Evolutionary conservation across 371 early-diverging fungal genomes (phyloP).

Genomic region (Rhizopus delemar): DNA sequence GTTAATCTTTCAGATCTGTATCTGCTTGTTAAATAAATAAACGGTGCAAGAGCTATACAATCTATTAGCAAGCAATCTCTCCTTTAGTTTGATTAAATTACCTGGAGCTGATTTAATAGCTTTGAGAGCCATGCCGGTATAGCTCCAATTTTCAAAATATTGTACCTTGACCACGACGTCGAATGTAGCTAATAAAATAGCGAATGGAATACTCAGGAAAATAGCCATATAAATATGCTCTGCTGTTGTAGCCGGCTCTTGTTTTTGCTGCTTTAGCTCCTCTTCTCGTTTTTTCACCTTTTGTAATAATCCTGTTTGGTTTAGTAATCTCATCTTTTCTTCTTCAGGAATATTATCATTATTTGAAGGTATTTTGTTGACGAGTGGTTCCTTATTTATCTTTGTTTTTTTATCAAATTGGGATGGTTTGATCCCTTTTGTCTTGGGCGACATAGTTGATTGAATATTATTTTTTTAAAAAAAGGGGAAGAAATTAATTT

Average conservation of each 20-base stretch:
- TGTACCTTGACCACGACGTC: slow-evolving; percentile 62
- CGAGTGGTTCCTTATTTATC: slow-evolving; percentile 28
- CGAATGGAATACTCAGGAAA: slow-evolving; percentile 58
- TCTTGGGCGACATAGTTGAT: neutral
- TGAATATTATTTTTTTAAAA: too few species aligned
- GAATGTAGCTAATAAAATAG: slow-evolving; percentile 56
- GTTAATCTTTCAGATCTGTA: slow-evolving; percentile 39
- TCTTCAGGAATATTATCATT: slow-evolving; percentile 33
- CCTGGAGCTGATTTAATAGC: slow-evolving; percentile 55
- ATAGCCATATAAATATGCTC: slow-evolving; percentile 61
- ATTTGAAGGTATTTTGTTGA: slow-evolving; percentile 37
- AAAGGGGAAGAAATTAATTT: too few species aligned
- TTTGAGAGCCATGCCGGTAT: slow-evolving; percentile 33
- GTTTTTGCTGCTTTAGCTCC: slow-evolving; percentile 21
- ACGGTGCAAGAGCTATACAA: slow-evolving; percentile 48
- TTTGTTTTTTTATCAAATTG: slow-evolving; percentile 14
- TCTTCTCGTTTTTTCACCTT: slow-evolving; percentile 44
- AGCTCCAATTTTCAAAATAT: slow-evolving; percentile 55
- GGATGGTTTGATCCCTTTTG: slow-evolving; percentile 22
- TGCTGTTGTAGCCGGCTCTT: slow-evolving; percentile 26
- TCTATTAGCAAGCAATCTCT: slow-evolving; percentile 8
- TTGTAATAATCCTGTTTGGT: slow-evolving; percentile 53
- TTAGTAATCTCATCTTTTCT: slow-evolving; percentile 54
- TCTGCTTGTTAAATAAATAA: slow-evolving; percentile 60
- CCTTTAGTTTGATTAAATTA: slow-evolving; percentile 7